Evolutionary conservation across 2,329 filamentous ascomycete species (phyloP).

Genomic region (Teratosphaeria epicoccoides): DNA sequence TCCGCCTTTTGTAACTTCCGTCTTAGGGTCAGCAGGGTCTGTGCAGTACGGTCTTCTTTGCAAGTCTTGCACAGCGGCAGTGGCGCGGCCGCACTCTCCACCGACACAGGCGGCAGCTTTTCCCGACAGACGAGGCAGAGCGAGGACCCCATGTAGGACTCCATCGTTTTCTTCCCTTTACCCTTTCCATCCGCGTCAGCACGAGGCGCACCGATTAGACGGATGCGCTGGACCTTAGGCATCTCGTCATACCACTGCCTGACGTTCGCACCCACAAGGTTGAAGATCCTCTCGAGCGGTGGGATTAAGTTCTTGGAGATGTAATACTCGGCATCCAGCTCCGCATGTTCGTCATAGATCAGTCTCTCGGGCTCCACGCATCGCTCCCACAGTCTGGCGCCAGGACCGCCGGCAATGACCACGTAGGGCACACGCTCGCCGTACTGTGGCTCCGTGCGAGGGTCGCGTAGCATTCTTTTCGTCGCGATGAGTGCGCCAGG

Average conservation of each 20-base stretch:
- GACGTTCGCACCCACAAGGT: conserved; percentile 86
- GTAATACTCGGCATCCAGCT: conserved; percentile 92
- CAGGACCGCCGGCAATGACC: conserved; percentile 77
- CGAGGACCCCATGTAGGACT: conserved; percentile 78
- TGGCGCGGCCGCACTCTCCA: conserved; percentile 11
- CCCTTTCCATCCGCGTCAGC: conserved; percentile 16
- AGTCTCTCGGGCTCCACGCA: conserved; percentile 81
- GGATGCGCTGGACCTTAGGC: conserved; percentile 75
- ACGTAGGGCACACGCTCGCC: conserved; percentile 93
- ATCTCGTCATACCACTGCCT: conserved; percentile 91
- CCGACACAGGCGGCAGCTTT: conserved; percentile 39
- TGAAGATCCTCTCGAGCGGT: conserved; percentile 91
- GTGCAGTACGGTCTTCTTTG: conserved; percentile 38
- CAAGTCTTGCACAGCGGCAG: conserved; percentile 51
- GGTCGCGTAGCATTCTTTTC: conserved; percentile 74
- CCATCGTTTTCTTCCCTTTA: conserved; percentile 56
- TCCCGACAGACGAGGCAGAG: conserved; percentile 67
- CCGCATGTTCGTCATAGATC: conserved; percentile 62
- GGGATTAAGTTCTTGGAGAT: conserved; percentile 93
- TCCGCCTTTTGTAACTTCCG: conserved; percentile 53
- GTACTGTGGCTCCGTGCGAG: conserved; percentile 81
- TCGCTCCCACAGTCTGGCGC: conserved; percentile 74
- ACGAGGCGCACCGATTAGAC: conserved; percentile 39
- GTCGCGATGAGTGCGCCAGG: conserved; percentile 84
- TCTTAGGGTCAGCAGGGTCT: conserved; percentile 55